Evolutionary conservation across 345 rosid species (phyloP).

Genomic region (Sisymbrium altissimum): DNA sequence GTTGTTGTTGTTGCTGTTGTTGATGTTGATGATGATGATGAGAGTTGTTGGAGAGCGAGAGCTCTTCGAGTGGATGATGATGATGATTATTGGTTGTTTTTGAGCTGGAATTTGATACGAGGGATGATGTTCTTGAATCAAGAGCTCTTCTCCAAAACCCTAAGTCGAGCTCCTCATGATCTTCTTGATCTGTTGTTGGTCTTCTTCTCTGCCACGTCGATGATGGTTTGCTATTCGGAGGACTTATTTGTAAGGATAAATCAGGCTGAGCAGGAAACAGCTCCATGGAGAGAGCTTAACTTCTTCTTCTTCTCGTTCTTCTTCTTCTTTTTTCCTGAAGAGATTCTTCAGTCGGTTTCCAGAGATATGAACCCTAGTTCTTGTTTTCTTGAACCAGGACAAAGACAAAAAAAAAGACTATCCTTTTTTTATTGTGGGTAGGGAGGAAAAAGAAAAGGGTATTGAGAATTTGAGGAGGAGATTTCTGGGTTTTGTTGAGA

Average conservation of each 20-base stretch:
- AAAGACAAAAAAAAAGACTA: slow-evolving; percentile 39
- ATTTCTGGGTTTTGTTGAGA: slow-evolving; percentile 31
- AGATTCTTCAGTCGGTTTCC: slow-evolving; percentile 1
- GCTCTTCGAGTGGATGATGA: slow-evolving; percentile 42
- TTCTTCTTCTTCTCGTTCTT: slow-evolving; percentile 20
- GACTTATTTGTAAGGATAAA: slow-evolving; percentile 36
- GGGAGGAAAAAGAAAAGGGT: slow-evolving; percentile 15
- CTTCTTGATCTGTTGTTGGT: slow-evolving; percentile 44
- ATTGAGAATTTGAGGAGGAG: slow-evolving; percentile 10
- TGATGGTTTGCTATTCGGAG: slow-evolving; percentile 39
- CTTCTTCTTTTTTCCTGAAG: slow-evolving; percentile 48
- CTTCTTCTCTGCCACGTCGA: slow-evolving; percentile 47
- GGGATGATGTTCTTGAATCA: slow-evolving; percentile 40
- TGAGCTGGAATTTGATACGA: slow-evolving; percentile 48
- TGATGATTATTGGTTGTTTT: slow-evolving; percentile 15
- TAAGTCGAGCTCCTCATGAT: slow-evolving; percentile 30
- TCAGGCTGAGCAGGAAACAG: slow-evolving; percentile 39
- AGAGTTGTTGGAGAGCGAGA: slow-evolving; percentile 58
- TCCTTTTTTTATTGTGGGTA: not conserved
- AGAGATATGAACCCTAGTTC: slow-evolving; percentile 35
- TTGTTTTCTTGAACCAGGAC: slow-evolving; percentile 67
- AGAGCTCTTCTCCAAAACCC: slow-evolving; percentile 45
- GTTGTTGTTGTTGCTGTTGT: slow-evolving; percentile 1
- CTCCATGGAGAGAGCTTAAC: slow-evolving; percentile 29
- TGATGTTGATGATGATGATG: slow-evolving; percentile 6